These are phyloP conservation scores for Macrolepiota fuliginosa DNA, from an alignment of 768 basidiomycete genomes.

Conservation along the genomic window DNA sequence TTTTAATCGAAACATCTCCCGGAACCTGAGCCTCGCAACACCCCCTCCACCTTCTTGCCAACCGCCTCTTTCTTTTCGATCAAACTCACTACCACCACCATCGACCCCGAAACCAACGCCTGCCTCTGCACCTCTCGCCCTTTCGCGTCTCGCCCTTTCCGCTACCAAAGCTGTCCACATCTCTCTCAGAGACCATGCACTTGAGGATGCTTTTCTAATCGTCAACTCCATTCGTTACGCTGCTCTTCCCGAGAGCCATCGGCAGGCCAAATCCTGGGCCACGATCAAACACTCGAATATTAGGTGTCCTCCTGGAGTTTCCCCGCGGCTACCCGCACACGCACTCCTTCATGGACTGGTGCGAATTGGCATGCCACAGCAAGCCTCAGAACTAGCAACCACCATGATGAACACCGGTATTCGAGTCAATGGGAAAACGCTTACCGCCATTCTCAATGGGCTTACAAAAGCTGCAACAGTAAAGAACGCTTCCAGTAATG, in stretches of 20 bases:
- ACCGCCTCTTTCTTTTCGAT: not conserved
- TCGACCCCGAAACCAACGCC: not conserved
- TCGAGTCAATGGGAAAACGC: slow-evolving; percentile 43
- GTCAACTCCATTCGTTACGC: slow-evolving; percentile 57
- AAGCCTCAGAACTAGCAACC: slow-evolving; percentile 48
- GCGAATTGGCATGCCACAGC: slow-evolving; percentile 43
- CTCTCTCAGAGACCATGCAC: slow-evolving; percentile 37
- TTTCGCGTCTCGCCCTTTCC: slow-evolving; percentile 23
- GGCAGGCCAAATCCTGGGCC: slow-evolving; percentile 8
- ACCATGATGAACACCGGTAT: slow-evolving; percentile 55
- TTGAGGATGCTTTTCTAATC: slow-evolving; percentile 52
- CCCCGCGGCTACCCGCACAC: slow-evolving; percentile 62
- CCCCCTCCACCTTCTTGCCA: not conserved
- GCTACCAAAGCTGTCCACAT: slow-evolving; percentile 53
- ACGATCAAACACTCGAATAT: slow-evolving; percentile 14
- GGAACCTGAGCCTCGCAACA: not conserved
- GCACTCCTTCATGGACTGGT: slow-evolving; percentile 63
- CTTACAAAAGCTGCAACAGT: slow-evolving; percentile 20
- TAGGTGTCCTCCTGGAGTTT: slow-evolving; percentile 45
- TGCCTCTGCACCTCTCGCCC: not conserved
- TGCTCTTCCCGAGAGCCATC: slow-evolving; percentile 18
- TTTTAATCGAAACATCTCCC: not conserved
- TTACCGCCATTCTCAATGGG: slow-evolving; percentile 41
- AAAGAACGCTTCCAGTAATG: slow-evolving; percentile 15
- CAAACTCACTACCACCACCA: not conserved